phyloP scores from a whole-genome alignment of 768 basidiomycete genomes.

The Termitomyces sp. region DNA sequence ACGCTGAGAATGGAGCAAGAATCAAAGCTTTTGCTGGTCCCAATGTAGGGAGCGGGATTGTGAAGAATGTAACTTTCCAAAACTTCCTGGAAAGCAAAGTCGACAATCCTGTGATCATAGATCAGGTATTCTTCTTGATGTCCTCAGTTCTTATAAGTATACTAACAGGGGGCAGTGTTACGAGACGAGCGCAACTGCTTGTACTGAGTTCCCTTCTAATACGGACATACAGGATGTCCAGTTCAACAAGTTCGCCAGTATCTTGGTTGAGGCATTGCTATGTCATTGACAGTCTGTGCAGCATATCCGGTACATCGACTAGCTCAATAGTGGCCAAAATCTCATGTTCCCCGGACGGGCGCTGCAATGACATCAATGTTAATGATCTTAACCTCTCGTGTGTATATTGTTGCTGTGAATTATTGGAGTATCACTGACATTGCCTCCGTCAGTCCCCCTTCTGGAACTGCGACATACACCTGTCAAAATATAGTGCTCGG shows the following conservation, averaged over 20 bases:
- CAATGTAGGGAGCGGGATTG: slow-evolving; percentile 51
- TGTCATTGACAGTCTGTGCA: slow-evolving; percentile 15
- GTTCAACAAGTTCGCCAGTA: slow-evolving; percentile 38
- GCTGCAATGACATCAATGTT: slow-evolving; percentile 44
- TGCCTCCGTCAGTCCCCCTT: slow-evolving; percentile 24
- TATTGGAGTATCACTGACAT: neutral
- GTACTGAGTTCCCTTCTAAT: slow-evolving; percentile 51
- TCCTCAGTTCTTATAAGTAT: neutral
- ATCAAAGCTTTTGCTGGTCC: slow-evolving; percentile 66
- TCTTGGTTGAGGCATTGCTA: neutral
- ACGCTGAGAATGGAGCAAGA: slow-evolving; percentile 60
- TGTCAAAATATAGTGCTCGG: slow-evolving; percentile 50
- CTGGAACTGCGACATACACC: slow-evolving; percentile 37
- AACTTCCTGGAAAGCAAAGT: slow-evolving; percentile 47
- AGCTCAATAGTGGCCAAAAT: slow-evolving; percentile 47
- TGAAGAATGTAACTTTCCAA: slow-evolving; percentile 50
- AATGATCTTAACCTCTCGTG: slow-evolving; percentile 40
- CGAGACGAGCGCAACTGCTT: slow-evolving; percentile 36
- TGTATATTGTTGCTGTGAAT: slow-evolving; percentile 11
- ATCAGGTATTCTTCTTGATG: slow-evolving; percentile 31
- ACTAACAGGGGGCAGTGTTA: slow-evolving; percentile 32
- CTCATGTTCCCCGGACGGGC: slow-evolving; percentile 48
- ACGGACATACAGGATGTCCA: slow-evolving; percentile 50
- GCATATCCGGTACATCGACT: slow-evolving; percentile 53
- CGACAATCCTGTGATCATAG: slow-evolving; percentile 55